Percentiles rank a stretch among this genome's conserved stretches.
These are phyloP conservation scores for Zelopaecilomyces penicillatus DNA, from an alignment of 2,329 filamentous ascomycete species.

Conservation along the genomic window DNA sequence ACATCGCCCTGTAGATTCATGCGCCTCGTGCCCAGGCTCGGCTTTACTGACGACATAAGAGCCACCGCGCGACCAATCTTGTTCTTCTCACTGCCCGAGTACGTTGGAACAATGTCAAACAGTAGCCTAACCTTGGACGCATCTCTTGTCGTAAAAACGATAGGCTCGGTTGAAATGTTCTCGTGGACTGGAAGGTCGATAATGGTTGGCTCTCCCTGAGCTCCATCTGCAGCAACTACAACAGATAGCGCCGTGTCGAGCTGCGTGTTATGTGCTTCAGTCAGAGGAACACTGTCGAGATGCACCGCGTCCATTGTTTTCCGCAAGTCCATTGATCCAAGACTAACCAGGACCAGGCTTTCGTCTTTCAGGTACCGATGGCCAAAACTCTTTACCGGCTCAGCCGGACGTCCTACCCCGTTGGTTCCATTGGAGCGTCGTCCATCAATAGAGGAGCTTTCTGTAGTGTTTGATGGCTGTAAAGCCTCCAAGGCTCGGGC, in stretches of 20 bases:
- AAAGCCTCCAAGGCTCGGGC: conserved; percentile 13
- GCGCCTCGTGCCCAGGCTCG: conserved; percentile 72
- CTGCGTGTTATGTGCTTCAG: conserved; percentile 83
- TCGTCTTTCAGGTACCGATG: conserved; percentile 89
- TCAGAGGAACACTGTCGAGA: conserved; percentile 79
- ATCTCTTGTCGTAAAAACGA: conserved; percentile 77
- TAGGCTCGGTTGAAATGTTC: conserved; percentile 86
- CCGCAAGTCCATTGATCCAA: conserved; percentile 90
- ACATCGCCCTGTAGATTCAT: conserved; percentile 89
- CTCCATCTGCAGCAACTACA: conserved; percentile 78
- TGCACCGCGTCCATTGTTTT: conserved; percentile 74
- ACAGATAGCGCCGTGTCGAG: conserved; percentile 90
- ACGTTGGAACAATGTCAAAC: conserved; percentile 94
- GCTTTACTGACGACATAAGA: conserved; percentile 76
- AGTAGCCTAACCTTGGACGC: conserved; percentile 74
- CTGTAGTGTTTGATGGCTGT: conserved; percentile 25
- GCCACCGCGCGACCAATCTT: conserved; percentile 87
- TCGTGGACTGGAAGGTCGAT: conserved; percentile 92
- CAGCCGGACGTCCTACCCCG: conserved; percentile 44
- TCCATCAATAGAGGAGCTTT: conserved; percentile 53
- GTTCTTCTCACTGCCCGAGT: conserved; percentile 80
- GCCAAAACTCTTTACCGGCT: conserved; percentile 90
- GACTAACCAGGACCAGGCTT: conserved; percentile 81
- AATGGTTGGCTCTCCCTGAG: conserved; percentile 76
- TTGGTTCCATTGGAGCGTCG: conserved; percentile 46